phyloP scores from a whole-genome alignment of 2,329 filamentous ascomycete genomes.

The Tolypocladium paradoxum region DNA sequence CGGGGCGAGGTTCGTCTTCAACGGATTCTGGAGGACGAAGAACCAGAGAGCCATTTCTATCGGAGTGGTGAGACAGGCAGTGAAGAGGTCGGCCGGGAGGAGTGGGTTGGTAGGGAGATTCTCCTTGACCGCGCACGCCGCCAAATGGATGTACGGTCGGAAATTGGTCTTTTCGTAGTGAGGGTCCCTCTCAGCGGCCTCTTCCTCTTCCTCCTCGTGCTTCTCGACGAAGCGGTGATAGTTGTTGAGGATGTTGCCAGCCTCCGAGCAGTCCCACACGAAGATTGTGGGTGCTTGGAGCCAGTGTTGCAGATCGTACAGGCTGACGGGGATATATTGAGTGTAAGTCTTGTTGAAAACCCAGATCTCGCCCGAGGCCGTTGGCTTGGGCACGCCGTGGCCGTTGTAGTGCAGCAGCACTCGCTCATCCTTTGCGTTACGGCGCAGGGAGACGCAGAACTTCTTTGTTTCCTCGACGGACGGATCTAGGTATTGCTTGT shows the following conservation, averaged over 20 bases:
- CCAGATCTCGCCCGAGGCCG: constrained; percentile 94
- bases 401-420: constrained; percentile 99
- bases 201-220: constrained; percentile 80
- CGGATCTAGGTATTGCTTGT: constrained; percentile 93
- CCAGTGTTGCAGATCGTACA: constrained; percentile 94
- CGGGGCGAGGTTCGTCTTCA: constrained; percentile 56
- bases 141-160: constrained; percentile 71
- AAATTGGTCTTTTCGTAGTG: constrained; percentile 69
- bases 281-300: constrained; percentile 91
- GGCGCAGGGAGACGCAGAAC: constrained; percentile 79
- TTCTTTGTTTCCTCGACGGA: constrained; percentile 97
- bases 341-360: constrained; percentile 99
- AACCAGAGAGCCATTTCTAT: constrained; percentile 97
- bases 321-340: constrained; percentile 92
- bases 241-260: constrained; percentile 89
- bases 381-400: constrained; percentile 92
- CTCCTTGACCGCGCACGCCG: constrained; percentile 82
- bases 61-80: constrained; percentile 87
- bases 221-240: constrained; percentile 93
- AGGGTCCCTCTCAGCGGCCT: constrained; percentile 65
- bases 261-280: constrained; percentile 96
- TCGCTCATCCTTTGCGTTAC: constrained; percentile 90
- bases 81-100: constrained; percentile 90
- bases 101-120: constrained; percentile 90
- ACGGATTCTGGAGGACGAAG: constrained; percentile 87